Percentiles rank a stretch among this genome's conserved stretches.
phyloP scores from a whole-genome alignment of 2,329 filamentous ascomycete species.

The Colletotrichum nymphaeae region DNA sequence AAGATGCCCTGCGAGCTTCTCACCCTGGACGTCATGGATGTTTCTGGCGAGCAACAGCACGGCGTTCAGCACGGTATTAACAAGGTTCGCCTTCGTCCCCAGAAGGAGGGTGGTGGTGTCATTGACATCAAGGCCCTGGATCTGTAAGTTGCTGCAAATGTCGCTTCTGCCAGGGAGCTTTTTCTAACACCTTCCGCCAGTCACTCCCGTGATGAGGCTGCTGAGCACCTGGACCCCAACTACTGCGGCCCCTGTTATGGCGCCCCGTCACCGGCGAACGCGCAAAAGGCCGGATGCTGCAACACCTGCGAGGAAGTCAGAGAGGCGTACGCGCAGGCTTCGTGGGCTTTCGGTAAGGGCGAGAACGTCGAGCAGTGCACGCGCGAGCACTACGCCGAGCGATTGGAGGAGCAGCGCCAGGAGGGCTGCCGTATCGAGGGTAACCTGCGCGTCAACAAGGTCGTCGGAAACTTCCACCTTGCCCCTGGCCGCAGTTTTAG shows the following conservation, averaged over 20 bases:
- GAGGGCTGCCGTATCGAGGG: slow-evolving; percentile 97
- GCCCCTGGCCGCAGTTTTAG: slow-evolving; percentile 96
- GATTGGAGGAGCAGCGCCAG: slow-evolving; percentile 84
- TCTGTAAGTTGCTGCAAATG: slow-evolving; percentile 61
- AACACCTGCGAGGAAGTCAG: slow-evolving; percentile 97
- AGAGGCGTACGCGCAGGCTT: slow-evolving; percentile 88
- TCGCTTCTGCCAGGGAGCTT: slow-evolving; percentile 31
- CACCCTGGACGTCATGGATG: slow-evolving; percentile 98
- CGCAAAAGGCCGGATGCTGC: slow-evolving; percentile 88
- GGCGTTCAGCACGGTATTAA: slow-evolving; percentile 92
- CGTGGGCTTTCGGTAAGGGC: slow-evolving; percentile 94
- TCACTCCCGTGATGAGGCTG: slow-evolving; percentile 74
- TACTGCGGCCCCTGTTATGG: slow-evolving; percentile 98
- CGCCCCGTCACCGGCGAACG: slow-evolving; percentile 77
- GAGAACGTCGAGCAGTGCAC: slow-evolving; percentile 95
- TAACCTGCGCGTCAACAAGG: slow-evolving; percentile 94
- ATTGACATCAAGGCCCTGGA: slow-evolving; percentile 78
- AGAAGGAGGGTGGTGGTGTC: slow-evolving; percentile 78
- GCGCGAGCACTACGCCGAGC: slow-evolving; percentile 92
- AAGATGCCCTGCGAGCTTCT: slow-evolving; percentile 93
- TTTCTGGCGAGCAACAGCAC: slow-evolving; percentile 95
- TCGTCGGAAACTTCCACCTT: slow-evolving; percentile 98
- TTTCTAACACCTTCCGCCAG: slow-evolving; percentile 49
- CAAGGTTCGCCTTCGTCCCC: slow-evolving; percentile 84
- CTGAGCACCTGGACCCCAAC: slow-evolving; percentile 84